Evolutionary conservation across 83 land plant species (phyloP).

Genomic region (Thuja plicata): DNA sequence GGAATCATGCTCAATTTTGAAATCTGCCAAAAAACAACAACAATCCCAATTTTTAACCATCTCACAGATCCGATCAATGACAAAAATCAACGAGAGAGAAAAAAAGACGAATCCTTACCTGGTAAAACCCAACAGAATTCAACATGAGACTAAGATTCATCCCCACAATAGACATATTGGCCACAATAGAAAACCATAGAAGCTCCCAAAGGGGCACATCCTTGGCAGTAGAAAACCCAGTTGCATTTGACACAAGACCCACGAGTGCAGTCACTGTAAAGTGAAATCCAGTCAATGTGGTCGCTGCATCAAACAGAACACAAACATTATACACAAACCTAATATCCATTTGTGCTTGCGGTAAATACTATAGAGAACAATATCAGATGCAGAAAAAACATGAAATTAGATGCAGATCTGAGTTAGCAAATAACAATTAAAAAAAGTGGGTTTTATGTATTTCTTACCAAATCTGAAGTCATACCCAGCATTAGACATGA

Average conservation of each 20-base stretch:
- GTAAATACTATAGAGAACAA: background rate
- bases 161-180: slow-evolving; percentile 59
- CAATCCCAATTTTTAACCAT: background rate
- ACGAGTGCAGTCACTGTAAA: slow-evolving; percentile 54
- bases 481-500: slow-evolving; percentile 34
- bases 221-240: slow-evolving; percentile 32
- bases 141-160: slow-evolving; percentile 73
- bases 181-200: slow-evolving; percentile 54
- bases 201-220: slow-evolving; percentile 59
- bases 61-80: background rate
- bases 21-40: slow-evolving; percentile 22
- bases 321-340: background rate
- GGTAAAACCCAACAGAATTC: slow-evolving; percentile 71
- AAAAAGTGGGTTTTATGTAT: background rate
- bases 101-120: slow-evolving; percentile 21
- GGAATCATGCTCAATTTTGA: slow-evolving; percentile 56
- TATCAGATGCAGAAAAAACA: background rate
- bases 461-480: slow-evolving; percentile 38
- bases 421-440: too few species aligned
- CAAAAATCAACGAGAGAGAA: background rate
- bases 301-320: slow-evolving; percentile 38
- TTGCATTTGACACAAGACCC: slow-evolving; percentile 32
- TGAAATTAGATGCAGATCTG: background rate
- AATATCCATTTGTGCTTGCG: background rate
- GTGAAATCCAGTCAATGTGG: slow-evolving; percentile 63